Base-by-base conservation (phyloP, 129 eudicot species). In the Arctium lappa region DNA sequence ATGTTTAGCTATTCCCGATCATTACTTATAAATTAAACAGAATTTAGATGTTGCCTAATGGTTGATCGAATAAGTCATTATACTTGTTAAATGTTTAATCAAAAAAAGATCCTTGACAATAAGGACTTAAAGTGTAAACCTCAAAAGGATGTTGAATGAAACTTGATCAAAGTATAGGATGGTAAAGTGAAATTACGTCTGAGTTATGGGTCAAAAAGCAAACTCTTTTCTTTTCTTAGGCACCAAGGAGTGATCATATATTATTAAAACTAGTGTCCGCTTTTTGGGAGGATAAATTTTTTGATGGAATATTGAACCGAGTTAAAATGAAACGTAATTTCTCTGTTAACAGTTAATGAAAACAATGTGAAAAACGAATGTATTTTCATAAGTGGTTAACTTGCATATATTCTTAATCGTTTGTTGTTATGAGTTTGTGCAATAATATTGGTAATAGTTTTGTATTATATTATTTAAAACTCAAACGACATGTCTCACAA, bases 151-250 rank as follows among this genome's bases (percentile, higher is more conserved):
- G 27, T 60, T 1, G 3, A 18, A 38, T 22, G 34, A 32, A 69
- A 42, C 13, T 15, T 42, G 36, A 13, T 27, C 46, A 56, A 76
- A 63, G 12, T 73, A 38, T 13, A 36, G 62, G 62, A 73, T 80
- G 62, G 82, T 39, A 27, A 53, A 36, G 6, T 72, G 72, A 5
- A 56, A 56, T 50, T 22, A 22, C 72, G 16, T 66, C n/a, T 18
- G 27, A 60, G 68, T 60, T 60, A 60, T n/a, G 12, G 37, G 5
- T 37, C n/a, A 29, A 22, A 78, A 63, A 38, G 60, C 62, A 78
- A 5, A 3, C 15, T 36, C 33, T 79, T 79, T 42, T 68, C 74
- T 68, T 81, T 72, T 72, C 84, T 80, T 81, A 2, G 72, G 73
- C 73, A 81, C 73, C 84, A 81, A 81, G 79, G 63, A 4, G 31